A percentile compares a stretch with the other conserved stretches of the same genome.
These are phyloP conservation scores for Monosporascus sp. DNA, from an alignment of 2,329 filamentous ascomycete species.

Conservation along the genomic window DNA sequence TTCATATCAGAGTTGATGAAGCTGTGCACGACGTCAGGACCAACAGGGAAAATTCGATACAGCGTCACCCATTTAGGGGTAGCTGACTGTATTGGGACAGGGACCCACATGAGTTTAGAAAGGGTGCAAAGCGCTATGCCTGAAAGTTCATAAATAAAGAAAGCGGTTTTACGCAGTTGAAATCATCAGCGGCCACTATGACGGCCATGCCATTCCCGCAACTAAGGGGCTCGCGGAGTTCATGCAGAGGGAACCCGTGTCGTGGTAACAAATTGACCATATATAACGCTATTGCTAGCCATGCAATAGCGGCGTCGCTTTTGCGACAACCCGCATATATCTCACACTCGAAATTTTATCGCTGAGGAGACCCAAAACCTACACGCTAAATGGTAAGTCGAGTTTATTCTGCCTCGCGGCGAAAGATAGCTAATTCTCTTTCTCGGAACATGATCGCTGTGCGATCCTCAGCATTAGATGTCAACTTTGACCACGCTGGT, in stretches of 20 bases:
- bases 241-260: slow-evolving; percentile 43
- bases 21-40: no score
- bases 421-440: neutral
- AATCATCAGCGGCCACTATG: slow-evolving; percentile 59
- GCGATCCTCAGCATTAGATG: slow-evolving; percentile 65
- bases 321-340: slow-evolving; percentile 47
- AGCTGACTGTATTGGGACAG: no score
- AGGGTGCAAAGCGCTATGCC: no score
- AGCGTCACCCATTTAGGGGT: no score
- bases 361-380: slow-evolving; percentile 34
- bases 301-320: no score
- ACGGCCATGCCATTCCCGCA: slow-evolving; percentile 52
- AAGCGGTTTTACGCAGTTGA: slow-evolving; percentile 52
- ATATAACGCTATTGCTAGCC: no score
- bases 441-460: slow-evolving; percentile 57
- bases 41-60: no score
- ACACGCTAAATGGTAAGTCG: slow-evolving; percentile 23
- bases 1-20: no score
- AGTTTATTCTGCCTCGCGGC: neutral
- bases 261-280: no score
- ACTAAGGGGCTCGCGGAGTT: slow-evolving; percentile 52
- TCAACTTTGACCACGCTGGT: slow-evolving; percentile 68
- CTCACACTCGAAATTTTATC: slow-evolving; percentile 64
- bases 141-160: neutral
- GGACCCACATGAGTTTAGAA: no score